Evolutionary conservation across 192 early-diverging fungal species (phyloP).

Genomic region (Phycomyces blakesleeanus): DNA sequence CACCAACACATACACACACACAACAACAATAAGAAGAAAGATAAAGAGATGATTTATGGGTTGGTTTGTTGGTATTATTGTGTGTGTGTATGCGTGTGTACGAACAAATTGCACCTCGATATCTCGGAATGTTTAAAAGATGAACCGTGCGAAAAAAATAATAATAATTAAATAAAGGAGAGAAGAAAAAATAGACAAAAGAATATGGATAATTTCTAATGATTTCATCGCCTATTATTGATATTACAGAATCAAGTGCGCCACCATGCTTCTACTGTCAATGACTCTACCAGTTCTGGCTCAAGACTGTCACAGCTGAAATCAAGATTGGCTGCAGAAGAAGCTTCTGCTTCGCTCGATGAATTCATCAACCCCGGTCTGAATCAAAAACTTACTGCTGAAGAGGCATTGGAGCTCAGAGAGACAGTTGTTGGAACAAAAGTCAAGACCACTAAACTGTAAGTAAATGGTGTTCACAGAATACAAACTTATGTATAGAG

Average conservation of each 20-base stretch:
- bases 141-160: too few species aligned
- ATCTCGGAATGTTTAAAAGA: too few species aligned
- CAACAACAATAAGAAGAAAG: too few species aligned
- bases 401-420: conserved; percentile 60
- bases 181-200: too few species aligned
- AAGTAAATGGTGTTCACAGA: background rate
- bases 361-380: conserved; percentile 51
- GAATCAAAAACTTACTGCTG: conserved; percentile 46
- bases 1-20: too few species aligned
- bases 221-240: background rate
- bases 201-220: background rate
- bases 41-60: too few species aligned
- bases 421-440: conserved; percentile 42
- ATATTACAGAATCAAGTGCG: conserved; percentile 11
- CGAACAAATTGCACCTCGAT: too few species aligned
- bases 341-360: conserved; percentile 37
- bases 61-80: too few species aligned
- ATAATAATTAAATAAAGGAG: too few species aligned
- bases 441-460: conserved; percentile 34
- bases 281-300: conserved; percentile 21
- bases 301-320: conserved; percentile 43
- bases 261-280: conserved; percentile 20
- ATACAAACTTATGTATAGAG: background rate
- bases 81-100: too few species aligned
- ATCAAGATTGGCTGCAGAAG: conserved; percentile 39